Conservation (phyloP, 441 rosid species). For the Viola pubescens region DNA sequence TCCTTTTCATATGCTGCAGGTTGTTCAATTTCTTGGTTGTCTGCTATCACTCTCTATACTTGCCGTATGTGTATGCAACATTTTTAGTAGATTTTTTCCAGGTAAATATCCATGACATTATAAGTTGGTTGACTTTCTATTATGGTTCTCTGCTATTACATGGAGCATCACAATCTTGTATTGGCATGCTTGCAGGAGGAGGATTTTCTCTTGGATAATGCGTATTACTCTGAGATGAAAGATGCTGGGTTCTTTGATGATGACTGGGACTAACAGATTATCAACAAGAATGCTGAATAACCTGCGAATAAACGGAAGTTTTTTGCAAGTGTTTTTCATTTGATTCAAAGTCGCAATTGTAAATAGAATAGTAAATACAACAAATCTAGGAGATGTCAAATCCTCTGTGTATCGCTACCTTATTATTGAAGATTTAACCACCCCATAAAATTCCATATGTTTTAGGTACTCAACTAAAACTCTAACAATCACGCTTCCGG, state of each 20-base stretch:
- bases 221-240: slow-evolving; percentile 54
- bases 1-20: slow-evolving; percentile 39
- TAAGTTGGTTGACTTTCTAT: too few species aligned
- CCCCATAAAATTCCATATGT: too few species aligned
- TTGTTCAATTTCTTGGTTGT: slow-evolving; percentile 53
- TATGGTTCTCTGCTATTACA: not conserved
- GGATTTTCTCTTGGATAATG: slow-evolving; percentile 48
- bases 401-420: too few species aligned
- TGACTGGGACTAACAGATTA: slow-evolving; percentile 37
- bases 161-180: not conserved
- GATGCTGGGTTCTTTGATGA: slow-evolving; percentile 58
- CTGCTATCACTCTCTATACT: slow-evolving; percentile 77
- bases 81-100: slow-evolving; percentile 90
- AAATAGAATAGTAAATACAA: too few species aligned
- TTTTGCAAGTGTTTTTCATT: too few species aligned
- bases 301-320: too few species aligned
- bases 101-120: slow-evolving; percentile 29
- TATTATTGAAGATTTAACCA: too few species aligned
- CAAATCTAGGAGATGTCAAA: too few species aligned
- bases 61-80: slow-evolving; percentile 69
- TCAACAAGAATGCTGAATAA: not conserved
- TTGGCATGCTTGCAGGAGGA: slow-evolving; percentile 30
- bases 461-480: too few species aligned
- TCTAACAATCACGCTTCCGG: too few species aligned
- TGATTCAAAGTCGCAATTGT: too few species aligned